Percentiles rank a stretch among this genome's conserved stretches.
Evolutionary conservation across 805 yeast genomes (phyloP).

Genomic region (Barnettozyma botsteinii): DNA sequence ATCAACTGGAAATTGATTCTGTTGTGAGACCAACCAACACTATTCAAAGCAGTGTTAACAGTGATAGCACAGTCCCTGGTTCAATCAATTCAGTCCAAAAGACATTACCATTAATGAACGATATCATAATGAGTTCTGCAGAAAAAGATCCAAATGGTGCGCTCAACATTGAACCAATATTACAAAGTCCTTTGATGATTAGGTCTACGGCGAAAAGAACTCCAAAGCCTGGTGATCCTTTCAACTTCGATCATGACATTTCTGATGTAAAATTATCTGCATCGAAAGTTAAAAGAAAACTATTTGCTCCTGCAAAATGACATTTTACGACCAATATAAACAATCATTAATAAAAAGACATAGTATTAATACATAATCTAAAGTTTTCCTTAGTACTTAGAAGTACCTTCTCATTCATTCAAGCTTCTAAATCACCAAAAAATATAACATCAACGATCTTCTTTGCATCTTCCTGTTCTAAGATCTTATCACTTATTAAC

Average conservation of each 20-base stretch:
- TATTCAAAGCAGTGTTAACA: conserved; percentile 4
- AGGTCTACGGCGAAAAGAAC: conserved; percentile 13
- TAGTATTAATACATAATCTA: conserved; percentile 5
- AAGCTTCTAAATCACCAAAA: conserved; percentile 50
- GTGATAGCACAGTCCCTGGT: conserved; percentile 1
- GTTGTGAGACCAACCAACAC: neutral
- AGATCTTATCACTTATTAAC: conserved; percentile 44
- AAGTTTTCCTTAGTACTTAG: neutral
- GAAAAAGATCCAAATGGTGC: neutral
- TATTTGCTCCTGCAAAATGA: conserved; percentile 29
- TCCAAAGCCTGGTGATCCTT: conserved; percentile 16
- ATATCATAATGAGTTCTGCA: conserved; percentile 2
- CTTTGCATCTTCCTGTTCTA: conserved; percentile 41
- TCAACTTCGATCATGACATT: conserved; percentile 8
- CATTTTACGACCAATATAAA: neutral
- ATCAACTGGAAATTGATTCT: neutral
- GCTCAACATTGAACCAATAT: neutral
- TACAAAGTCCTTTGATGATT: conserved; percentile 20
- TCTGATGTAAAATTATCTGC: neutral
- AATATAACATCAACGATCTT: conserved; percentile 59
- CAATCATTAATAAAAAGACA: neutral
- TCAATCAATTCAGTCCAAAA: neutral
- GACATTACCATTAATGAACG: neutral
- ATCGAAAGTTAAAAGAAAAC: conserved; percentile 27
- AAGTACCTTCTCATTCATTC: neutral